These are phyloP conservation scores for Moesziomyces aphidis DNA, from an alignment of 1,284 basidiomycete species.

Conservation along the genomic window DNA sequence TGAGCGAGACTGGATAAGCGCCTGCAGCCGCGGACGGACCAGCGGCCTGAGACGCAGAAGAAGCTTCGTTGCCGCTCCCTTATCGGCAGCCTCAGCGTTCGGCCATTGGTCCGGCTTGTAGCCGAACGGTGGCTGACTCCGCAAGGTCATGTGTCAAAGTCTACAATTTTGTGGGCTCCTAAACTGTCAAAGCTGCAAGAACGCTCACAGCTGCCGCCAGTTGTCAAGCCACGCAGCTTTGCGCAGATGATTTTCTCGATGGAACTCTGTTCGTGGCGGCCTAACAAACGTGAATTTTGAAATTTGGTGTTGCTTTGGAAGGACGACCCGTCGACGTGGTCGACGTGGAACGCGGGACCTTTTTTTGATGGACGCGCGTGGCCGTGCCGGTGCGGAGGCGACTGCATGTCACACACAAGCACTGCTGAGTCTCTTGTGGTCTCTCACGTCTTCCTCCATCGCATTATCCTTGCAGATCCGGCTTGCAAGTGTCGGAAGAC, in stretches of 20 bases:
- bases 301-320: constrained; percentile 31
- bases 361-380: neutral
- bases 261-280: neutral
- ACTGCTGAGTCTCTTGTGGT: no score
- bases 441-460: neutral
- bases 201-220: no score
- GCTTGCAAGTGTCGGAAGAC: neutral
- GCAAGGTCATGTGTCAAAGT: neutral
- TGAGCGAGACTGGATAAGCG: neutral
- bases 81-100: neutral
- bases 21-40: neutral
- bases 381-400: neutral
- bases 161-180: no score
- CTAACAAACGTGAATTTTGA: neutral
- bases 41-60: neutral
- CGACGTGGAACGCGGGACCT: constrained; percentile 32
- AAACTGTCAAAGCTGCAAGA: no score
- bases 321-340: constrained; percentile 23
- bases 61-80: neutral
- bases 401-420: neutral
- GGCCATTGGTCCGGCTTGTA: neutral
- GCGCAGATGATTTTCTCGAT: neutral
- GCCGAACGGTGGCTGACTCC: neutral
- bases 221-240: no score
- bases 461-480: neutral